These are phyloP conservation scores for Chytriomyces sp. DNA, from an alignment of 192 early-diverging fungal species.

Conservation along the genomic window DNA sequence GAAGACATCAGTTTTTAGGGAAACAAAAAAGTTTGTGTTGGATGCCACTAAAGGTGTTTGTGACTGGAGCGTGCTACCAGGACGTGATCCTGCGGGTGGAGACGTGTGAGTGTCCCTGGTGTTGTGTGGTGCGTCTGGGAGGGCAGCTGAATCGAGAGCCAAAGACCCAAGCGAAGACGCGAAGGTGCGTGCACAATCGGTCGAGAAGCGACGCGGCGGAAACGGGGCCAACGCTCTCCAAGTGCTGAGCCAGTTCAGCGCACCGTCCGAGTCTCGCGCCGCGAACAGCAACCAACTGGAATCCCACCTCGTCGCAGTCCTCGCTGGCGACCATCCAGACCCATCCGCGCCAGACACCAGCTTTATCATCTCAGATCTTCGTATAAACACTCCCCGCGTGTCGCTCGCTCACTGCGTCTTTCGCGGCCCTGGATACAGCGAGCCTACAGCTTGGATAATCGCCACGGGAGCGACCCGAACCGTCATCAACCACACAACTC, in stretches of 20 bases:
- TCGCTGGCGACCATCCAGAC: slow-evolving; percentile 12
- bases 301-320: slow-evolving; percentile 19
- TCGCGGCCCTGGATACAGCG: slow-evolving; percentile 19
- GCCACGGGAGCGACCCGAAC: slow-evolving; percentile 60
- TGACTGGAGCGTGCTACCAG: slow-evolving; percentile 60
- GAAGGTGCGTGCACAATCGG: slow-evolving; percentile 56
- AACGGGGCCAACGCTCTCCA: slow-evolving; percentile 63
- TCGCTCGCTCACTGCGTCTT: slow-evolving; percentile 29
- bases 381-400: background rate
- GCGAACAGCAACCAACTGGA: background rate
- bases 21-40: too few relatives aligned
- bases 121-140: background rate
- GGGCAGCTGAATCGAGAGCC: background rate
- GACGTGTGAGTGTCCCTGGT: too few relatives aligned
- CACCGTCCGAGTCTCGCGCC: background rate
- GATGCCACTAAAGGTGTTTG: slow-evolving; percentile 29
- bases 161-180: slow-evolving; percentile 58
- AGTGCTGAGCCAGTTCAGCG: slow-evolving; percentile 52
- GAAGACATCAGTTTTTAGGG: too few relatives aligned
- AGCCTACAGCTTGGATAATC: slow-evolving; percentile 64
- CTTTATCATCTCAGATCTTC: slow-evolving; percentile 16
- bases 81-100: slow-evolving; percentile 68
- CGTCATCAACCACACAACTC: slow-evolving; percentile 64
- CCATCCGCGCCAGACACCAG: background rate
- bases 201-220: slow-evolving; percentile 69